Percentiles rank a stretch among this genome's conserved stretches.
Evolutionary conservation across 306 rosid genomes (phyloP).

Genomic region (Arachis hypogaea): DNA sequence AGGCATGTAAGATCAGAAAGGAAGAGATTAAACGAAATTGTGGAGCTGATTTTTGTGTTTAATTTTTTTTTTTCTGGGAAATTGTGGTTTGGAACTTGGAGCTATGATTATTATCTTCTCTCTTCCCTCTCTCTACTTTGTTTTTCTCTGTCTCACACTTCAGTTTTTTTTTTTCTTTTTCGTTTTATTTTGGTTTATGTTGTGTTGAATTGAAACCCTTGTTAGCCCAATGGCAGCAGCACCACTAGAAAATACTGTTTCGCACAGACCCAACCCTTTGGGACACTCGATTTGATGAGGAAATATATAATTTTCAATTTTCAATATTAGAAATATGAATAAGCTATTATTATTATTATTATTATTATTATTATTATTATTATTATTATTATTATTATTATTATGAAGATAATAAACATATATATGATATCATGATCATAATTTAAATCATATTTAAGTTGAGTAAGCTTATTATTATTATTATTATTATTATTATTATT

Average conservation of each 20-base stretch:
- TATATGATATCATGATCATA: no score
- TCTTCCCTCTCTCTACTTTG: not conserved
- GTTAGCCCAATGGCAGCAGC: constrained; percentile 41
- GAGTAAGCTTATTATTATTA: no score
- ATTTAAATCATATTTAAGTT: no score
- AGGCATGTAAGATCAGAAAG: constrained; percentile 32
- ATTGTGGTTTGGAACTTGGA: constrained; percentile 31
- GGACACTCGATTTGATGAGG: constrained; percentile 71
- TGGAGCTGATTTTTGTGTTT: constrained; percentile 1
- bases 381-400: no score
- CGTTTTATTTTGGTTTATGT: not conserved
- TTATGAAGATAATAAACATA: no score
- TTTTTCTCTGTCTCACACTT: not conserved
- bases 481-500: no score
- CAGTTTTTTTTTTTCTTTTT: no score
- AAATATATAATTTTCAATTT: no score
- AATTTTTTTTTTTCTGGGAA: constrained; percentile 5
- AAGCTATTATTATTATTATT: no score
- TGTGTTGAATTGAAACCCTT: constrained; percentile 57
- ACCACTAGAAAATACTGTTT: constrained; percentile 47
- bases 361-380: no score
- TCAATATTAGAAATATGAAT: no score
- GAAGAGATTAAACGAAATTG: constrained; percentile 8
- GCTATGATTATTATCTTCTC: constrained; percentile 29
- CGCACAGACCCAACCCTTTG: constrained; percentile 57